Base-by-base conservation (phyloP, 2,329 filamentous ascomycete genomes). In the Epichloe sp. region DNA sequence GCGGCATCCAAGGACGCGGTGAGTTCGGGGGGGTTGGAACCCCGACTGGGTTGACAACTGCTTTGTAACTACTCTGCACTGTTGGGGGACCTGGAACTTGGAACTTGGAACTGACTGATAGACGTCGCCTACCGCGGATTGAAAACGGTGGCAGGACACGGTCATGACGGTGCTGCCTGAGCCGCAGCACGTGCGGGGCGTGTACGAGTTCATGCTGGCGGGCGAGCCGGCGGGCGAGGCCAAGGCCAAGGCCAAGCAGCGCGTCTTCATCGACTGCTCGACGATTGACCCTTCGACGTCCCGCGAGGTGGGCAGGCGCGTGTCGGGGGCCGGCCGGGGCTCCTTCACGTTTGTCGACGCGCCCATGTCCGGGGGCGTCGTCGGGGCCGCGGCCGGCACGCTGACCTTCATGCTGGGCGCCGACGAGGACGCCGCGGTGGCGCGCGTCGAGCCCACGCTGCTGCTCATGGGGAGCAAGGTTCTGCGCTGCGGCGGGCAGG, bases 351-450 rank as follows among this genome's bases (percentile, higher is more conserved):
- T 97, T 62, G 83, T 96, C 53, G 93, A 98, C 64, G 91, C 93
- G 3, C 93, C 93, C 44, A 95, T 98, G 85, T 97, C 91, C 0
- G 93, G 93, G 46, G 93, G 93, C 48, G 90, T 96, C 0, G 88
- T 97, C 5, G 93, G 91, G 43, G 93, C 93, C 11, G 76, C 81
- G 5, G 88, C 88, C 12, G 93, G 86, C 36, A 90, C 88, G 0
- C 73, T 98, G 52, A 95, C 90, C 0, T 98, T 98, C 66, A 97
- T 98, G 93, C 81, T 97, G 51, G 93, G 93, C 43, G 78, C 83
- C 6, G 78, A 83, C 6, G 74, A 81, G 0, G 63, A 71, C 1
- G 70, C 76, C 4, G 65, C 86, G 0, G 73, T 93, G 1, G 69
- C 80, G 1, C 77, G 79, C 11, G 75, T 86, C 10, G 83, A 83